Evolutionary conservation across 2,329 filamentous ascomycete species (phyloP), one percentile per base, ranked within the genome.

Genomic region (Fusarium lateritium): DNA sequence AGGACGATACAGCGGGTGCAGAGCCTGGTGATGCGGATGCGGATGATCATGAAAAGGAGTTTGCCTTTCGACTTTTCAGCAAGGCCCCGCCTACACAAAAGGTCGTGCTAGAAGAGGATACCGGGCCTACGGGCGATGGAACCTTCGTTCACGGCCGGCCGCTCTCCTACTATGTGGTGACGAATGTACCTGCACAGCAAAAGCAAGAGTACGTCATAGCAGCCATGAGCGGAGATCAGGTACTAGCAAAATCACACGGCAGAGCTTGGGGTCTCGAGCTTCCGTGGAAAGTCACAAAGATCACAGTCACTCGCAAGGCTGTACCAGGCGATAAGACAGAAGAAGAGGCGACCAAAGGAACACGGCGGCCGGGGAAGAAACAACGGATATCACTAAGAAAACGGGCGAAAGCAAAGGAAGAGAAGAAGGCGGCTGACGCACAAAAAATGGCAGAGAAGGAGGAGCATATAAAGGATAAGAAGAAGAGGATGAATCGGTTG

Each of bases 41-140:
- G 36, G 61, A 65, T 17, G 77, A 72, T 9, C 71, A 67, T 8
- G 72, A 77, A 13, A 75, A 72, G 22, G 82, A 83, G 53, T 89
- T 88, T 67, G 82, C 84, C 55, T 90, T 90, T 73, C 82, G 86
- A 10, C 82, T 91, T 28, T 91, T 91, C 74, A 83, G 83, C 65
- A 80, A 81, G 44, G 78, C 83, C 19, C 78, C 77, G 7, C 77
- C 81, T 4, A 76, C 79, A 3, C 80, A 82, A 52, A 89, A 84
- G 60, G 82, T 91, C 19, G 76, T 88, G 3, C 79, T 90, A 19
- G 78, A 81, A 21, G 78, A 82, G 38, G 80, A 84, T 26, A 77
- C 79, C 3, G 79, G 76, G n/a, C 75, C 70, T 10, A 59, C 72
- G 5, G 80, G 80, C 9, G 75, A 80, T 14, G 83, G 83, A 14